These are phyloP conservation scores for Jatropha podagrica DNA, from an alignment of 441 rosid genomes.

Conservation along the genomic window DNA sequence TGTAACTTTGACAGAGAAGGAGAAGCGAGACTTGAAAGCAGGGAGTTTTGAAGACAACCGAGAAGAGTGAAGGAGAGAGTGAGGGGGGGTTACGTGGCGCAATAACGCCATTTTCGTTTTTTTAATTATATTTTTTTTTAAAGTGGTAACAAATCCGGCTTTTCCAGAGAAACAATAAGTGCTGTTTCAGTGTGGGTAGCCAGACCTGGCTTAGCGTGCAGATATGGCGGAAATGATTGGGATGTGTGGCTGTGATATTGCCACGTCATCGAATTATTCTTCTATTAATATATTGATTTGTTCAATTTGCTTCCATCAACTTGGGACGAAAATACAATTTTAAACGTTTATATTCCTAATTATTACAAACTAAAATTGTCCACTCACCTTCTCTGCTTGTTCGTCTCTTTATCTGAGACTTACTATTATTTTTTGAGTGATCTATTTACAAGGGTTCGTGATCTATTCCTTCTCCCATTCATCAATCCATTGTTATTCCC, in stretches of 20 bases:
- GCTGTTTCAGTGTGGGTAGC: background rate
- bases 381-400: too few relatives aligned
- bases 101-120: conserved; percentile 23
- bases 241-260: background rate
- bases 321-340: background rate
- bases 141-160: too few relatives aligned
- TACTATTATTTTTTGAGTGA: too few relatives aligned
- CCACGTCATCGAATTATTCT: background rate
- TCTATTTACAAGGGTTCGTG: too few relatives aligned
- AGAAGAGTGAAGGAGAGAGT: conserved; percentile 14
- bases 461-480: too few relatives aligned
- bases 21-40: conserved; percentile 24
- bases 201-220: background rate
- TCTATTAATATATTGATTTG: too few relatives aligned
- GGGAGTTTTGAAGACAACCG: conserved; percentile 7
- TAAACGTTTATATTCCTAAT: too few relatives aligned
- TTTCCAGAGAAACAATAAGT: background rate
- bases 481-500: too few relatives aligned
- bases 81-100: conserved; percentile 32
- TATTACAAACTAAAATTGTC: too few relatives aligned
- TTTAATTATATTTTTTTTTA: background rate
- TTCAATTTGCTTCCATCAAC: too few relatives aligned
- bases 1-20: conserved; percentile 32
- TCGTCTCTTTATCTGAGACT: too few relatives aligned
- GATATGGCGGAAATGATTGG: background rate